phyloP scores from a whole-genome alignment of 1,284 basidiomycete species.

The Cerrena zonata region DNA sequence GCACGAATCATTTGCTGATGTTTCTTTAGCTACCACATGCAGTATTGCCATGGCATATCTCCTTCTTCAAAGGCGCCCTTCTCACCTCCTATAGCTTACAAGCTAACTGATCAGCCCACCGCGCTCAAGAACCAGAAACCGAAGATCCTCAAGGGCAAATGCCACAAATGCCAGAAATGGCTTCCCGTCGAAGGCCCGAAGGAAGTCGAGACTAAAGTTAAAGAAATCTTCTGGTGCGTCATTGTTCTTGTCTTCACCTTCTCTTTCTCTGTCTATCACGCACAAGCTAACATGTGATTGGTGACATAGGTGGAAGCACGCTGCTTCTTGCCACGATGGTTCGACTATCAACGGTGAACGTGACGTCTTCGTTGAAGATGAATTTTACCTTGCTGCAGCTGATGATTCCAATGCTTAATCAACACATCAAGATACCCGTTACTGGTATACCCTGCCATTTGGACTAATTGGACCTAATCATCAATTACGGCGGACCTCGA shows the following conservation, averaged over 20 bases:
- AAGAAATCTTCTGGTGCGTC: slow-evolving; percentile 66
- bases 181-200: slow-evolving; percentile 65
- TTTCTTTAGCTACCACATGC: slow-evolving; percentile 64
- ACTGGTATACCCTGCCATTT: no score
- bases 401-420: neutral
- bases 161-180: slow-evolving; percentile 72
- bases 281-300: neutral
- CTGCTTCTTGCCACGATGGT: slow-evolving; percentile 61
- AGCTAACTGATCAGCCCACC: slow-evolving; percentile 38
- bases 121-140: slow-evolving; percentile 54
- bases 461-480: no score
- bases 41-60: slow-evolving; percentile 59
- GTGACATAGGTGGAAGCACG: slow-evolving; percentile 77
- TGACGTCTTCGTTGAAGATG: slow-evolving; percentile 46
- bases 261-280: neutral
- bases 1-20: slow-evolving; percentile 3
- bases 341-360: slow-evolving; percentile 48
- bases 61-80: slow-evolving; percentile 58
- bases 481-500: no score
- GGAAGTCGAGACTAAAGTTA: slow-evolving; percentile 64
- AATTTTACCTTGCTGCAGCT: slow-evolving; percentile 11
- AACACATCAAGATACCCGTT: no score
- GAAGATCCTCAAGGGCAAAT: slow-evolving; percentile 61
- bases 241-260: neutral
- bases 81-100: slow-evolving; percentile 66